phyloP scores from a whole-genome alignment of 257 asterid genomes.

The Capsicum pubescens region DNA sequence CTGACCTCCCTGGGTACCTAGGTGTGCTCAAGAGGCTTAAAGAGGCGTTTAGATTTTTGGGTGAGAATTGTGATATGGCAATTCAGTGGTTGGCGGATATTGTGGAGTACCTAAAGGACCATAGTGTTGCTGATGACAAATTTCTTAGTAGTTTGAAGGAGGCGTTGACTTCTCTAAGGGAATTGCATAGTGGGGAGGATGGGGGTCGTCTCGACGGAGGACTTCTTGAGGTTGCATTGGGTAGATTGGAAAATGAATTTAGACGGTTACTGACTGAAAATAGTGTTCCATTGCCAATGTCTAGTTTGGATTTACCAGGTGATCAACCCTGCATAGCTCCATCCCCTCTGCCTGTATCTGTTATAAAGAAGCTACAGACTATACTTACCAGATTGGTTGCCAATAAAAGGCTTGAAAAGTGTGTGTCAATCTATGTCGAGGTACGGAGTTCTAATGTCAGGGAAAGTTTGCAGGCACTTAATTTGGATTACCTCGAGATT shows the following conservation, averaged over 20 bases:
- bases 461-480: conserved; percentile 80
- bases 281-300: conserved; percentile 72
- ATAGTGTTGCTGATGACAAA: conserved; percentile 71
- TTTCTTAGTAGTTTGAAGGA: conserved; percentile 66
- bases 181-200: conserved; percentile 64
- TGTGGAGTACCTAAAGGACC: conserved; percentile 86
- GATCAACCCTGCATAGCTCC: conserved; percentile 72
- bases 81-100: conserved; percentile 90
- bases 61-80: conserved; percentile 81
- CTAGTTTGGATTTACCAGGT: conserved; percentile 54
- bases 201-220: conserved; percentile 81
- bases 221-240: conserved; percentile 67
- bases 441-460: conserved; percentile 77
- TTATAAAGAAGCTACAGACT: conserved; percentile 78
- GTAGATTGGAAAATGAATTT: conserved; percentile 74
- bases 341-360: conserved; percentile 72
- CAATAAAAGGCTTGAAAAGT: conserved; percentile 67
- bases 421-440: conserved; percentile 74
- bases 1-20: conserved; percentile 68
- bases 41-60: conserved; percentile 76
- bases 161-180: conserved; percentile 53
- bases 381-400: conserved; percentile 71
- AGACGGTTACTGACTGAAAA: conserved; percentile 59
- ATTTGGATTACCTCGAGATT: conserved; percentile 87
- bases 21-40: conserved; percentile 79